Conservation (phyloP, 2,329 filamentous ascomycete species). For the Colletotrichum viniferum region DNA sequence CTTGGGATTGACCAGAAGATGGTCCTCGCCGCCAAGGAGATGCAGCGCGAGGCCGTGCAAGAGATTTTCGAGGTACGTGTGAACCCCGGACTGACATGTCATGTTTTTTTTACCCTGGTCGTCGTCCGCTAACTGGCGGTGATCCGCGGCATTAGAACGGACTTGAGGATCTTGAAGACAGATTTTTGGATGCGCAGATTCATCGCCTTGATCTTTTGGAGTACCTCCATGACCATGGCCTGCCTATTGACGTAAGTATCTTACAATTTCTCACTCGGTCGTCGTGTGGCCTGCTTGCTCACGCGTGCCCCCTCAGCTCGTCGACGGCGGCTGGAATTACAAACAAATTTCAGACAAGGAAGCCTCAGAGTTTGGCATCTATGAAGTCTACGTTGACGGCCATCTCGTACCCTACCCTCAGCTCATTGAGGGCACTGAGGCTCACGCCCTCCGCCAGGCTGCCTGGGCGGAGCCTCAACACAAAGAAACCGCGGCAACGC, state of each 20-base stretch:
- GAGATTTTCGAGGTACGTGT: conserved; percentile 44
- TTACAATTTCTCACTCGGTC: not conserved
- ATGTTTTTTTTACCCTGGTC: conserved; percentile 20
- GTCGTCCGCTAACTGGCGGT: conserved; percentile 9
- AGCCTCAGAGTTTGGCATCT: conserved; percentile 48
- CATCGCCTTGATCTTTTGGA: conserved; percentile 50
- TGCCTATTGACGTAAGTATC: conserved; percentile 55
- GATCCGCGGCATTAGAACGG: conserved; percentile 35
- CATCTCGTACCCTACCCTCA: conserved; percentile 50
- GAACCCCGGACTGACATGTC: conserved; percentile 11
- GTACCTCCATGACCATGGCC: conserved; percentile 43
- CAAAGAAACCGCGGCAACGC: not conserved
- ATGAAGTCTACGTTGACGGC: conserved; percentile 44
- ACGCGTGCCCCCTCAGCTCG: conserved; percentile 33
- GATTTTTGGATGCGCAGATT: conserved; percentile 50
- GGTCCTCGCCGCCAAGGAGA: conserved; percentile 42
- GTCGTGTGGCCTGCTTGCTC: conserved; percentile 21
- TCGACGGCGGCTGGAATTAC: conserved; percentile 50
- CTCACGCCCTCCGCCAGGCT: conserved; percentile 16
- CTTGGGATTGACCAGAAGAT: conserved; percentile 28
- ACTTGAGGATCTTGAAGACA: conserved; percentile 41
- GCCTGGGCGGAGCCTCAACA: conserved; percentile 17
- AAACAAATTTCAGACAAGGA: conserved; percentile 49
- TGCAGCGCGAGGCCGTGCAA: conserved; percentile 36
- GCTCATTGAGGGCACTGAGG: conserved; percentile 44